These are phyloP conservation scores for Elongisporangium prolatum DNA, from an alignment of 352 stramenopile genomes.

Conservation along the genomic window DNA sequence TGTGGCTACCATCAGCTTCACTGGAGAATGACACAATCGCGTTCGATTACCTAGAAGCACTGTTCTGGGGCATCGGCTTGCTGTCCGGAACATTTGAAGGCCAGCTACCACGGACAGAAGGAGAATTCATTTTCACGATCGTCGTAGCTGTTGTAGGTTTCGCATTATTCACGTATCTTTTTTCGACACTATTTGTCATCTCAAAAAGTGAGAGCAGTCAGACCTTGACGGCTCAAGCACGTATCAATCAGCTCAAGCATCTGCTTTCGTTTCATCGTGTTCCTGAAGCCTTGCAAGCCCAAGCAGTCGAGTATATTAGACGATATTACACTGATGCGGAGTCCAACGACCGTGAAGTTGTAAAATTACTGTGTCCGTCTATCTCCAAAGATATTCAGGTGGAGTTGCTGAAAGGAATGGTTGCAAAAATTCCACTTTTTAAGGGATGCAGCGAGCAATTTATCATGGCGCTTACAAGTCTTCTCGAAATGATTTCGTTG, in stretches of 20 bases:
- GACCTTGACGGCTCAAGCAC: conserved; percentile 31
- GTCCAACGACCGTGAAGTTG: conserved; percentile 56
- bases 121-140: conserved; percentile 46
- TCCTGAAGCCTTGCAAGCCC: conserved; percentile 34
- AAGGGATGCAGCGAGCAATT: conserved; percentile 55
- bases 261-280: conserved; percentile 60
- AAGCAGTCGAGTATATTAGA: conserved; percentile 59
- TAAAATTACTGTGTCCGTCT: conserved; percentile 63
- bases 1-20: conserved; percentile 16
- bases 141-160: conserved; percentile 45
- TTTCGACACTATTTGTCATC: conserved; percentile 59
- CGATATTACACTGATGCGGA: conserved; percentile 66
- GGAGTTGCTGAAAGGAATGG: conserved; percentile 51
- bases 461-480: conserved; percentile 54
- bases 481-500: conserved; percentile 61
- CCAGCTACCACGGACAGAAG: conserved; percentile 22
- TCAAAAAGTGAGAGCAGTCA: conserved; percentile 62
- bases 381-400: conserved; percentile 76
- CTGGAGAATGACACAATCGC: conserved; percentile 4
- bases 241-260: conserved; percentile 65
- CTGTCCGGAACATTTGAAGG: conserved; percentile 54
- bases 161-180: conserved; percentile 57
- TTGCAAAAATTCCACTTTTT: conserved; percentile 59
- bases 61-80: conserved; percentile 57
- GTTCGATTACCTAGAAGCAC: conserved; percentile 25